A percentile compares a stretch with the other conserved stretches of the same genome.
Evolutionary conservation across 345 rosid genomes (phyloP).

Genomic region (Capsella bursapastoris): DNA sequence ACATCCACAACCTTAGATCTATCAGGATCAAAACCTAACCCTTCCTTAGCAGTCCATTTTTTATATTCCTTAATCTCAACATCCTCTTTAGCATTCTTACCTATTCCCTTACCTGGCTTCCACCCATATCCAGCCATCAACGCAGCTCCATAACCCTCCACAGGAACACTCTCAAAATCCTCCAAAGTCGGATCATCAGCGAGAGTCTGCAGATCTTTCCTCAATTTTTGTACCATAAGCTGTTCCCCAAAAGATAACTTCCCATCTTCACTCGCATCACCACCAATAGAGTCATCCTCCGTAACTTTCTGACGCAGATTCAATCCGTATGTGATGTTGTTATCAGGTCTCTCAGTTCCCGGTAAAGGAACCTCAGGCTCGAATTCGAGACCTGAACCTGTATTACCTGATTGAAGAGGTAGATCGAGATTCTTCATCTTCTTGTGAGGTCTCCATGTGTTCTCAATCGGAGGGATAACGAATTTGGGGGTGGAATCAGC

Average conservation of each 20-base stretch:
- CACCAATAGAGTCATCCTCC: not conserved
- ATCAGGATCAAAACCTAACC: slow-evolving; percentile 56
- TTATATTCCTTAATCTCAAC: slow-evolving; percentile 62
- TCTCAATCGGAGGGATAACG: slow-evolving; percentile 63
- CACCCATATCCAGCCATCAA: slow-evolving; percentile 88
- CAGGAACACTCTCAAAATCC: slow-evolving; percentile 72
- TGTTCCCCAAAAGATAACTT: slow-evolving; percentile 45
- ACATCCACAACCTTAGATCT: slow-evolving; percentile 24
- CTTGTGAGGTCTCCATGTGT: slow-evolving; percentile 62
- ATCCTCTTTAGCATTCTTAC: slow-evolving; percentile 76
- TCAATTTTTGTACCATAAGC: slow-evolving; percentile 54
- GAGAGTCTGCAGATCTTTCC: slow-evolving; percentile 54
- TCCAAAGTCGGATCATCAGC: slow-evolving; percentile 72
- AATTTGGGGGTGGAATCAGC: slow-evolving; percentile 37
- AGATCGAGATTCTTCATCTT: slow-evolving; percentile 71
- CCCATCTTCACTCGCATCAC: slow-evolving; percentile 8
- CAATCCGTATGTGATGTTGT: slow-evolving; percentile 59
- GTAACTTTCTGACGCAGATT: slow-evolving; percentile 52
- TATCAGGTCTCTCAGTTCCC: slow-evolving; percentile 29
- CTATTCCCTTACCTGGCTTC: slow-evolving; percentile 82
- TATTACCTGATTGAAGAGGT: slow-evolving; percentile 43
- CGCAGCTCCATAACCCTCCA: slow-evolving; percentile 75
- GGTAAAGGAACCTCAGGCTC: slow-evolving; percentile 50
- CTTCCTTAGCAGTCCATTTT: slow-evolving; percentile 59
- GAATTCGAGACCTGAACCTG: slow-evolving; percentile 54